Base-by-base conservation (phyloP, 2,329 filamentous ascomycete genomes). In the Alternaria incomplexa region DNA sequence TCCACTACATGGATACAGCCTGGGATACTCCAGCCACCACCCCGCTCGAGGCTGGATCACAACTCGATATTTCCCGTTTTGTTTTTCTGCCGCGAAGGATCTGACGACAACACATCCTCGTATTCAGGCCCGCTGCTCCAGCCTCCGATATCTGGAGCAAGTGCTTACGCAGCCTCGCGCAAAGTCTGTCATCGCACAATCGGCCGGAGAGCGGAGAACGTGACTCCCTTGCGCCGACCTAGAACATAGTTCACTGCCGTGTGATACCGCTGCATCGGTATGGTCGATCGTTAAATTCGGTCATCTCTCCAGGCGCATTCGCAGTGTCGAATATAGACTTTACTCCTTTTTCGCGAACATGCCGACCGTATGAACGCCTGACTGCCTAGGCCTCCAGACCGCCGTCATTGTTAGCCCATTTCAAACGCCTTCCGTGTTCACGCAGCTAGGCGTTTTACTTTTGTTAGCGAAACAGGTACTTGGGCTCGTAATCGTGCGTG, bases 331-430 rank as follows among this genome's bases (percentile, higher is more conserved):
- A 32, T 32, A 47, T 22, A 30, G 13, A 48, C 32, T 17, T 44
- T 15, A 20, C 26, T 47, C 45, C 47, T 17, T 15, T 22, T 54
- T 54, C 25, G n/a, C 44, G 30, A 30, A 48, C 44, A 46, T 23
- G 25, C 30, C 22, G 36, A 43, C 23, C 10, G 23, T 45, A 15
- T 25, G 17, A 43, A 47, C 43, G 48, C 50, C 43, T 62, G 32
- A n/a, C 47, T 23, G 55, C 32, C 56, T 23, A 54, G 55, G 32
- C 44, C 51, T 45, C 44, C 50, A 53, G 13, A 17, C 40, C 12
- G 40, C 47, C 62, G 65, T 69, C 63, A 72, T 66, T 58, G 13
- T 68, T 58, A 56, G 62, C 51, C 64, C 67, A 65, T 68, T 57
- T 26, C 36, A 44, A 22, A 44, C 51, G 25, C 47, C 40, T 46